These are phyloP conservation scores for Guillardia theta DNA, from an alignment of 78 protist species.

Conservation along the genomic window DNA sequence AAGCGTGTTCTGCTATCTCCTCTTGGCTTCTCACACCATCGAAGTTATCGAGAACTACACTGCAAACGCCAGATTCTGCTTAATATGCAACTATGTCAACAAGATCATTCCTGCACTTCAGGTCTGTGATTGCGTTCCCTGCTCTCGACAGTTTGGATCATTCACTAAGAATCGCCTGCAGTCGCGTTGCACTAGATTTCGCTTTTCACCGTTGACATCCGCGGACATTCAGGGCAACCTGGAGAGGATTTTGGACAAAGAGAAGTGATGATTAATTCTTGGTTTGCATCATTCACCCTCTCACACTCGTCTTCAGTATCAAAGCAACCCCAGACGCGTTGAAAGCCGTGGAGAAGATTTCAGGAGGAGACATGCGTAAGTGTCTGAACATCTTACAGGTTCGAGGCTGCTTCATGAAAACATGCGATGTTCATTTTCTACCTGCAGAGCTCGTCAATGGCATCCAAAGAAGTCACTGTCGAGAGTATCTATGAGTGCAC, in stretches of 20 bases:
- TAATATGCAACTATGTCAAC: constrained; percentile 93
- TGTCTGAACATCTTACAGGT: constrained; percentile 79
- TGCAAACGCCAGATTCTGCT: constrained; percentile 90
- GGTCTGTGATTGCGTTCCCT: background rate
- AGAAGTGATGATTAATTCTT: background rate
- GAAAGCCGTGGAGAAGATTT: constrained; percentile 46
- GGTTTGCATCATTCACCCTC: background rate
- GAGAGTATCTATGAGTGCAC: constrained; percentile 75
- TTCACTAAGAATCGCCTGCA: constrained; percentile 49
- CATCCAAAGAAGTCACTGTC: constrained; percentile 14
- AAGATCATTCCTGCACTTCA: constrained; percentile 92
- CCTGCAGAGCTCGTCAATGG: constrained; percentile 40
- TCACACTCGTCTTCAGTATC: background rate
- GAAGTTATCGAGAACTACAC: constrained; percentile 60
- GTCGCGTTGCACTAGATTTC: constrained; percentile 94
- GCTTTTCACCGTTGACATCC: constrained; percentile 86
- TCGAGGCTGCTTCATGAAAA: background rate
- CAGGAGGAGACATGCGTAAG: constrained; percentile 73
- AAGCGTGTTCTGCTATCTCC: background rate
- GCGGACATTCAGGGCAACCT: constrained; percentile 61
- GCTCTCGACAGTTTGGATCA: background rate
- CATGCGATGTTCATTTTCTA: background rate
- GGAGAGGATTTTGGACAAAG: constrained; percentile 48
- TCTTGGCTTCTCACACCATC: background rate
- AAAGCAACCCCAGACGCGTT: background rate